phyloP scores from a whole-genome alignment of 306 rosid species.

The Trifolium dubium region DNA sequence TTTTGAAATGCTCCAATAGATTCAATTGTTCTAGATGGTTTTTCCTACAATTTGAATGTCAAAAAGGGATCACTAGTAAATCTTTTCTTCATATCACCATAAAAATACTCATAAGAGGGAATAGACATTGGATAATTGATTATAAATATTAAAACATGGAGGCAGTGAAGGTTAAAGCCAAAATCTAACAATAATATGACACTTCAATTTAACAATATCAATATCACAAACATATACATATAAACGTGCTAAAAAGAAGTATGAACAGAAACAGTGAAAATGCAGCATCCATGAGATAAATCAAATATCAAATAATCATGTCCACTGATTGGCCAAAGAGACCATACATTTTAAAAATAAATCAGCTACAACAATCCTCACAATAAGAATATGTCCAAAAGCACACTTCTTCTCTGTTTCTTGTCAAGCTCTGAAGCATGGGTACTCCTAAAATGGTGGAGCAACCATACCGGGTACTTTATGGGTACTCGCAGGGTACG shows the following conservation, averaged over 20 bases:
- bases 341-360: neutral
- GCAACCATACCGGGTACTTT: no score
- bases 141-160: neutral
- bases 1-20: slow-evolving; percentile 90
- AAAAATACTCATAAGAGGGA: neutral
- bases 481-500: no score
- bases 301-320: neutral
- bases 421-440: no score
- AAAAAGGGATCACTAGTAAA: slow-evolving; percentile 19
- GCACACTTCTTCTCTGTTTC: neutral
- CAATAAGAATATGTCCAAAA: neutral
- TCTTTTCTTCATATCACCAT: neutral
- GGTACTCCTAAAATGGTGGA: no score
- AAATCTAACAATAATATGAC: neutral
- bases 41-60: slow-evolving; percentile 54
- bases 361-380: neutral
- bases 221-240: slow-evolving; percentile 12
- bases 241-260: neutral
- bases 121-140: neutral
- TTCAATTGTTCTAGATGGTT: slow-evolving; percentile 53
- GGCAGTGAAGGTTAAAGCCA: neutral
- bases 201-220: slow-evolving; percentile 1
- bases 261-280: slow-evolving; percentile 2
- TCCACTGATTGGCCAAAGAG: neutral
- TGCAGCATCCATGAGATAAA: slow-evolving; percentile 1